Conservation (phyloP, 768 basidiomycete genomes). For the Auriscalpium vulgare region DNA sequence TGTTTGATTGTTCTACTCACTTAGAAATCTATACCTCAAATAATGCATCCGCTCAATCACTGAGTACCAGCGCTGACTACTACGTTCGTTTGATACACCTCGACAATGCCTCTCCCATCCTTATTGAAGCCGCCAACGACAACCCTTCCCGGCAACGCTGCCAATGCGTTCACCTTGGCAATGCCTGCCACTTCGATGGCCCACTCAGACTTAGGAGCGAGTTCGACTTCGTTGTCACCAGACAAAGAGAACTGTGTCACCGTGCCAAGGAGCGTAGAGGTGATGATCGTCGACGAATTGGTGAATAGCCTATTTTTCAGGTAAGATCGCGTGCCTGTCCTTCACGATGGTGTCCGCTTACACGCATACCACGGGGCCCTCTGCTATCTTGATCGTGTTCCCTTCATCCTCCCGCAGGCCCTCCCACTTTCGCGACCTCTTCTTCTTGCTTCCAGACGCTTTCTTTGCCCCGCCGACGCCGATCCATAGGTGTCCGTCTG, state of each 20-base stretch:
- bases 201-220: constrained; percentile 41
- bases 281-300: constrained; percentile 34
- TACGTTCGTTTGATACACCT: constrained; percentile 1
- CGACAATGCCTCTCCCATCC: constrained; percentile 49
- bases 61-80: not conserved
- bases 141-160: constrained; percentile 38
- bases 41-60: not conserved
- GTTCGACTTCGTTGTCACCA: constrained; percentile 27
- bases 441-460: constrained; percentile 25
- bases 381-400: constrained; percentile 43
- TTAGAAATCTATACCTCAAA: not conserved
- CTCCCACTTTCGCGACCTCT: constrained; percentile 62
- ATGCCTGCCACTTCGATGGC: constrained; percentile 31
- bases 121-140: constrained; percentile 54
- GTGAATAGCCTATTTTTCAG: not conserved
- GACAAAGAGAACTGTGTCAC: constrained; percentile 43
- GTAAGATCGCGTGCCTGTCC: not conserved
- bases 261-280: constrained; percentile 56
- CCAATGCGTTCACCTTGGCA: constrained; percentile 61
- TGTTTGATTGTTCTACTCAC: not conserved
- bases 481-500: constrained; percentile 66
- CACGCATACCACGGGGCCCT: constrained; percentile 72
- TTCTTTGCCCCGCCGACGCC: constrained; percentile 61
- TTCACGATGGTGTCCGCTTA: constrained; percentile 24
- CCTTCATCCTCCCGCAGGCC: constrained; percentile 48